These are phyloP conservation scores for Coemansia sp. DNA, from an alignment of 192 early-diverging fungal species.

Conservation along the genomic window DNA sequence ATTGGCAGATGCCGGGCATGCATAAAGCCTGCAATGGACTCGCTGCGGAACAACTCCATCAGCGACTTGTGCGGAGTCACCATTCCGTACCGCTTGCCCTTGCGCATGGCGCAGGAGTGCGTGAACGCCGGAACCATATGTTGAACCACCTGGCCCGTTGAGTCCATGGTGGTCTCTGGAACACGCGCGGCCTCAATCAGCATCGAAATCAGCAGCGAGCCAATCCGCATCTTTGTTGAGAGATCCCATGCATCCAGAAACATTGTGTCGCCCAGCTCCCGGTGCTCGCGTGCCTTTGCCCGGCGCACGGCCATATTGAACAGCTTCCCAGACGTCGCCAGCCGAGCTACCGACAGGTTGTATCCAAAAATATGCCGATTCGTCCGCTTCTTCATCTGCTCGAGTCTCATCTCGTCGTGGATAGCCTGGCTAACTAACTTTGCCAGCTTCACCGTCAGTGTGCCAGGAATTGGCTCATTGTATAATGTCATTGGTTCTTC, in stretches of 20 bases:
- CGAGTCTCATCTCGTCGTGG: conserved; percentile 80
- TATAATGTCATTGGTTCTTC: conserved; percentile 15
- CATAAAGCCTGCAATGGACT: conserved; percentile 59
- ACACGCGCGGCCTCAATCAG: conserved; percentile 73
- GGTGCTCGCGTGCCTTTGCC: conserved; percentile 60
- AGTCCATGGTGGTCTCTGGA: conserved; percentile 58
- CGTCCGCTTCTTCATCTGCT: conserved; percentile 68
- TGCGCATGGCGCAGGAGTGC: conserved; percentile 63
- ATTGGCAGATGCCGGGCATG: conserved; percentile 86
- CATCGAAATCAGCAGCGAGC: conserved; percentile 58
- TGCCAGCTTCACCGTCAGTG: conserved; percentile 50
- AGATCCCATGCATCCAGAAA: conserved; percentile 58
- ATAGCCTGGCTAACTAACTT: conserved; percentile 68
- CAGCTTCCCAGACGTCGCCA: conserved; percentile 74
- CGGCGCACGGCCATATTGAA: conserved; percentile 79
- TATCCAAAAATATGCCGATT: conserved; percentile 59
- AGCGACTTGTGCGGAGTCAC: conserved; percentile 69
- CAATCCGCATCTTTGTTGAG: conserved; percentile 59
- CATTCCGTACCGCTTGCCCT: conserved; percentile 70
- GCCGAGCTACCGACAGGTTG: conserved; percentile 60
- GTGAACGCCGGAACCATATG: conserved; percentile 75
- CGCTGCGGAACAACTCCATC: conserved; percentile 63
- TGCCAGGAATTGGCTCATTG: conserved; percentile 42
- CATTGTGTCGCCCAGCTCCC: conserved; percentile 39
- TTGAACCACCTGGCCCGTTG: conserved; percentile 56